Percentiles rank a stretch among this genome's conserved stretches.
Conservation (phyloP, 192 early-diverging fungal species). For the Coemansia sp. region DNA sequence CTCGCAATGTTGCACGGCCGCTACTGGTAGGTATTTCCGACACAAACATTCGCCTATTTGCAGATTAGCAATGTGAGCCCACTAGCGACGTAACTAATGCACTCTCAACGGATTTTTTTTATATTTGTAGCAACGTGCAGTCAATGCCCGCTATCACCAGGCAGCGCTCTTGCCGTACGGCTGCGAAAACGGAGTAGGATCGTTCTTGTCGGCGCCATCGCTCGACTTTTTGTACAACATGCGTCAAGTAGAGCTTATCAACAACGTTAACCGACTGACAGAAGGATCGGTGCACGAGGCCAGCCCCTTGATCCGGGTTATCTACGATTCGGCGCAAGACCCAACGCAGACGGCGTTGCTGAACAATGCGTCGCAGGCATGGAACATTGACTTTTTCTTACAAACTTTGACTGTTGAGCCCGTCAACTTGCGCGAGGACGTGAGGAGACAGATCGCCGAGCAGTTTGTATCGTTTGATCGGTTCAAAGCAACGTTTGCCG, state of each 20-base stretch:
- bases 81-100: neutral
- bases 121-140: constrained; percentile 29
- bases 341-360: constrained; percentile 34
- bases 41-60: neutral
- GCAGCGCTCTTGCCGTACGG: constrained; percentile 37
- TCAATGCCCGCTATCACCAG: constrained; percentile 32
- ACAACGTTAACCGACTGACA: constrained; percentile 51
- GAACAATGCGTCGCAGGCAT: constrained; percentile 58
- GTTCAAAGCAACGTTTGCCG: constrained; percentile 41
- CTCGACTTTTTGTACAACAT: constrained; percentile 52
- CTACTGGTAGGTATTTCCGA: constrained; percentile 35
- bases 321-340: constrained; percentile 34
- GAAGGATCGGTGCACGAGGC: constrained; percentile 46
- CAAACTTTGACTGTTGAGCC: constrained; percentile 37
- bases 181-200: constrained; percentile 33
- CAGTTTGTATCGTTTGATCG: constrained; percentile 45
- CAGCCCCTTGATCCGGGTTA: constrained; percentile 33
- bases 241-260: constrained; percentile 48
- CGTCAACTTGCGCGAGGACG: constrained; percentile 20
- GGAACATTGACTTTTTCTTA: constrained; percentile 58
- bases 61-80: neutral
- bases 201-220: constrained; percentile 41
- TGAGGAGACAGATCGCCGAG: constrained; percentile 31
- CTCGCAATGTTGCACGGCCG: constrained; percentile 26
- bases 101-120: neutral